These are phyloP conservation scores for Phytophthora idaei DNA, from an alignment of 352 stramenopile genomes.

Conservation along the genomic window DNA sequence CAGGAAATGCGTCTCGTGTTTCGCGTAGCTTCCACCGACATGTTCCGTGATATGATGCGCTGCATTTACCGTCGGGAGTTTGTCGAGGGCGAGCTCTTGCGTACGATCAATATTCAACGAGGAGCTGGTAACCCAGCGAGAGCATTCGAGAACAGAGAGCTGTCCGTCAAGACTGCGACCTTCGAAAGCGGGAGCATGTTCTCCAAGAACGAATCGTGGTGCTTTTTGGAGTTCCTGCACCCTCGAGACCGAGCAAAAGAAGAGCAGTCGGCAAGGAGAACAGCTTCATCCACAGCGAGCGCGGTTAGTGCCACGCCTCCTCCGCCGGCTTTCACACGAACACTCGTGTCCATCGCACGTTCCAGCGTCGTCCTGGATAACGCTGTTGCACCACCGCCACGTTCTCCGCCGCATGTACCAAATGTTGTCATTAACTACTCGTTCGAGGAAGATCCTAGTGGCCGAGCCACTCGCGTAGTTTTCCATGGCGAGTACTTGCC, in stretches of 20 bases:
- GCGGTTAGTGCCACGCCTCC: slow-evolving; percentile 3
- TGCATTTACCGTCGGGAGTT: slow-evolving; percentile 43
- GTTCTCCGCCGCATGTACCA: slow-evolving; percentile 32
- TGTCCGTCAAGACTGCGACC: slow-evolving; percentile 43
- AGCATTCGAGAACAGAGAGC: slow-evolving; percentile 30
- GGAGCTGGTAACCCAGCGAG: slow-evolving; percentile 14
- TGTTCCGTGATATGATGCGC: slow-evolving; percentile 43
- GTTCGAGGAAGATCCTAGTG: slow-evolving; percentile 45
- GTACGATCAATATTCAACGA: slow-evolving; percentile 32
- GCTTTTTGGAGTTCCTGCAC: slow-evolving; percentile 48
- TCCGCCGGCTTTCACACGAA: slow-evolving; percentile 39
- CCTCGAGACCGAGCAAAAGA: slow-evolving; percentile 32
- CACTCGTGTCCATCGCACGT: slow-evolving; percentile 33
- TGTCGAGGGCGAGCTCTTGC: slow-evolving; percentile 42
- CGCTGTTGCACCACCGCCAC: neutral
- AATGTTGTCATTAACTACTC: slow-evolving; percentile 52
- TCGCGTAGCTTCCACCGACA: slow-evolving; percentile 27
- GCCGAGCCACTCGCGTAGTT: slow-evolving; percentile 40
- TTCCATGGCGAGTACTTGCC: slow-evolving; percentile 51
- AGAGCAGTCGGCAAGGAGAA: slow-evolving; percentile 26
- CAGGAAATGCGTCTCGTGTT: slow-evolving; percentile 52
- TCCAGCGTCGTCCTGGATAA: slow-evolving; percentile 26
- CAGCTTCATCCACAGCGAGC: slow-evolving; percentile 28
- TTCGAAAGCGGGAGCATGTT: slow-evolving; percentile 48
- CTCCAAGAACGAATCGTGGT: slow-evolving; percentile 47